These are phyloP conservation scores for Paramecium sonneborni DNA, from an alignment of 73 alveolate genomes.

Conservation along the genomic window DNA sequence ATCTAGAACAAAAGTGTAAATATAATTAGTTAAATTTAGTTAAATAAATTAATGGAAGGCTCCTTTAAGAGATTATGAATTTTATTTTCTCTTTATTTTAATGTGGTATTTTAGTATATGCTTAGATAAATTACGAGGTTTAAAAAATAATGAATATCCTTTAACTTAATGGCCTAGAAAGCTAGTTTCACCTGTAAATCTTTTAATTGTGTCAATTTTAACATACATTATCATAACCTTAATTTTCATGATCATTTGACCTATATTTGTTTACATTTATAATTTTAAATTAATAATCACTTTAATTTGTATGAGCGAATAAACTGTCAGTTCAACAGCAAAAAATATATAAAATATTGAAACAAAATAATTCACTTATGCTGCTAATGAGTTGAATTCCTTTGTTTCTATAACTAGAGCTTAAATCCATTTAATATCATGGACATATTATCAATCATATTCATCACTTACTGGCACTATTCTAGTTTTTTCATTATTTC, in stretches of 20 bases:
- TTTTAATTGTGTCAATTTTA: not conserved
- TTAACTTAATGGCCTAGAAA: slow-evolving; percentile 24
- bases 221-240: not conserved
- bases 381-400: not conserved
- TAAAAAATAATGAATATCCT: not conserved
- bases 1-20: not conserved
- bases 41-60: not conserved
- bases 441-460: slow-evolving; percentile 5
- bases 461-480: slow-evolving; percentile 12
- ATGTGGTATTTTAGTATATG: not conserved
- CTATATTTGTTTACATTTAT: not conserved
- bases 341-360: not conserved
- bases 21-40: not conserved
- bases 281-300: not conserved
- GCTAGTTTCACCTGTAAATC: not conserved
- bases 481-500: not conserved
- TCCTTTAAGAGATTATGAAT: slow-evolving; percentile 21
- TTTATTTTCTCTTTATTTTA: not conserved
- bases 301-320: not conserved
- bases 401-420: not conserved
- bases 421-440: not conserved
- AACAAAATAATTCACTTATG: not conserved
- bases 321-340: slow-evolving; percentile 19
- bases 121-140: not conserved
- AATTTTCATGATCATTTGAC: not conserved